These are phyloP conservation scores for Colletotrichum salicis DNA, from an alignment of 2,329 filamentous ascomycete species.

Conservation along the genomic window DNA sequence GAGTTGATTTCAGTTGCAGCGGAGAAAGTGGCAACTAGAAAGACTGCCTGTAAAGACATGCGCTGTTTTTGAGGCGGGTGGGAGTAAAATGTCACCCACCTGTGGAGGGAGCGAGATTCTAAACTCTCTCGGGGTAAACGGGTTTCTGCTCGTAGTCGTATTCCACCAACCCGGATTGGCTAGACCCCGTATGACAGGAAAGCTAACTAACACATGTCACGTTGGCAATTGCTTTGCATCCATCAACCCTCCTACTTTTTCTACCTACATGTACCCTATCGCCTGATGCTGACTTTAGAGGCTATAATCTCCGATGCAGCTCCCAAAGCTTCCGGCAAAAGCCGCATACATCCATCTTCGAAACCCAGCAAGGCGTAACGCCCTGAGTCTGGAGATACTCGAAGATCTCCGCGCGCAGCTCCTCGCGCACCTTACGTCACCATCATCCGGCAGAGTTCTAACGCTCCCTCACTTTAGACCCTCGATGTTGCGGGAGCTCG, in stretches of 20 bases:
- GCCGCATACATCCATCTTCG: conserved; percentile 41
- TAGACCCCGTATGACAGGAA: not conserved
- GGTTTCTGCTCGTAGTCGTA: not conserved
- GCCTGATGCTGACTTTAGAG: not conserved
- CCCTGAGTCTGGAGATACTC: conserved; percentile 40
- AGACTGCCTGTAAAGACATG: not conserved
- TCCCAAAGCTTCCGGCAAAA: conserved; percentile 41
- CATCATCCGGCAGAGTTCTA: conserved; percentile 35
- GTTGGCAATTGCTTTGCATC: not conserved
- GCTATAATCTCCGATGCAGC: not conserved
- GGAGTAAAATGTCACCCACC: not conserved
- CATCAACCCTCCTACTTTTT: not conserved
- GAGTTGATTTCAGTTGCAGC: not conserved
- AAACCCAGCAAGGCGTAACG: conserved; percentile 41
- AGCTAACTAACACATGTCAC: not conserved
- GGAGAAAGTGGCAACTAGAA: not conserved
- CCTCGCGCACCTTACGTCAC: conserved; percentile 39
- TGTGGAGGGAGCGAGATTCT: not conserved
- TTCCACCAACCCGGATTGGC: not conserved
- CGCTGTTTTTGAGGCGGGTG: not conserved
- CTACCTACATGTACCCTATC: not conserved
- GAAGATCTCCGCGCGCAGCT: conserved; percentile 41
- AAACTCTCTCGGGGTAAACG: not conserved
- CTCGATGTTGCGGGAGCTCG: conserved; percentile 35
- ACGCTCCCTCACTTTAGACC: conserved; percentile 44